Evolutionary conservation across 352 stramenopile genomes (phyloP), one percentile per base, ranked within the genome.

Genomic region (Globisporangium uncinulatum): DNA sequence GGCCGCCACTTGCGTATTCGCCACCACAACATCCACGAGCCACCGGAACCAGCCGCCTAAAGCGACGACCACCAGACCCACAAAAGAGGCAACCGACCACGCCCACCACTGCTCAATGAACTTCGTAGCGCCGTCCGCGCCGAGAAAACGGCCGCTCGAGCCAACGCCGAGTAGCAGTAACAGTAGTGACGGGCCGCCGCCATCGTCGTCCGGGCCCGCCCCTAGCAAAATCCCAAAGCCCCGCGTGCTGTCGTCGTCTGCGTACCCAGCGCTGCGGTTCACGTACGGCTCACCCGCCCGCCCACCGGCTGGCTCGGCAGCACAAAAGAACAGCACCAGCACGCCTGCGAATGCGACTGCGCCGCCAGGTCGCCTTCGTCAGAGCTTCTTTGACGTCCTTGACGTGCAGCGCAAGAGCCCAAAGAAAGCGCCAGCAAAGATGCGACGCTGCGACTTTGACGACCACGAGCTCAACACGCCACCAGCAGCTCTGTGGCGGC

Each of bases 331-430:
- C 15, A 44, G 32, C 34, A 32, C 17, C 11, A 59, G 36, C 9
- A 64, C 58, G 6, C 43, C 50, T 6, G 57, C 50, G 6, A 50
- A 57, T 15, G 42, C 41, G 41, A 9, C 15, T 15, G 24, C 24
- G n/a, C 32, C 42, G 1, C 32, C 50, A 11, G 50, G 49, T 14
- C 21, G 51, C 11, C 17, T 44, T 14, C 42, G 50, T 11, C 15
- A 52, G 20, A 32, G 34, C 24, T 24, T 34, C 19, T 44, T 54
- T 34, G 52, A 44, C n/a, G 36, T 54, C 15, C 45, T 58, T 21
- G 57, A 63, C 45, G 57, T 50, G 17, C 57, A 63, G 29, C 52
- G 57, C 36, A 63, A 58, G 24, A 63, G 57, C 32, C 57, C 57
- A 9, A 36, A 45, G 6, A 54, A 63, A 46, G 36, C 57, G 10